Evolutionary conservation across 2,329 filamentous ascomycete genomes (phyloP), one percentile per base, ranked within the genome.

Genomic region (Stemphylium lycopersici): DNA sequence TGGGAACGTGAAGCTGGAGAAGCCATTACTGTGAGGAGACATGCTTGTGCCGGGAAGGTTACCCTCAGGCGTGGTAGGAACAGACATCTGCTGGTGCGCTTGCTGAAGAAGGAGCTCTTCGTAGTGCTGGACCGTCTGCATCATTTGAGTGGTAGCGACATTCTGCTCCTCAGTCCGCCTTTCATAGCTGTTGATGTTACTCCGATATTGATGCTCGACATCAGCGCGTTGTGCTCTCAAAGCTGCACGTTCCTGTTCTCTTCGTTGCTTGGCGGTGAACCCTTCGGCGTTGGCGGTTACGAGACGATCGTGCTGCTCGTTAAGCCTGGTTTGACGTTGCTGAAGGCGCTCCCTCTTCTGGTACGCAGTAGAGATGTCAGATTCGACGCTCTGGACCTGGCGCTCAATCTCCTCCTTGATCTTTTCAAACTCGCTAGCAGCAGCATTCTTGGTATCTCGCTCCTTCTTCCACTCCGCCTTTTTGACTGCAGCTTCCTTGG

Each of bases 301-400:
- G 63, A 92, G 87, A 64, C 87, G 86, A 51, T 87, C 85, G 62
- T 89, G 83, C 73, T 92, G 89, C 61, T 85, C 87, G 61, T 89
- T 86, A 20, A 91, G 85, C 77, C 90, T 90, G 68, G 83, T 81
- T 64, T 90, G 88, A 45, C 90, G 87, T 22, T 84, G 81, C 50
- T 85, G 84, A 37, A 91, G 86, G 76, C 90, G 90, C 77, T 90
- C 90, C 44, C 84, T 83, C 73, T 90, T 90, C 52, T 85, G 84
- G 67, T 87, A 83, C 26, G 88, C 78, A 58, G 82, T 81, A 16
- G 80, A 78, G 65, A 87, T 83, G 52, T 92, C 89, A 41, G 85
- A 82, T 63, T 87, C 84, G 47, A 89, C 81, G 24, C 79, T 78
- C 65, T 86, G 84, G 58, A 89, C 76, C 52, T 88, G 83, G 60